Percentiles rank a stretch among this genome's conserved stretches.
Evolutionary conservation across 352 stramenopile genomes (phyloP).

Genomic region (Globisporangium rhizosaccharum): DNA sequence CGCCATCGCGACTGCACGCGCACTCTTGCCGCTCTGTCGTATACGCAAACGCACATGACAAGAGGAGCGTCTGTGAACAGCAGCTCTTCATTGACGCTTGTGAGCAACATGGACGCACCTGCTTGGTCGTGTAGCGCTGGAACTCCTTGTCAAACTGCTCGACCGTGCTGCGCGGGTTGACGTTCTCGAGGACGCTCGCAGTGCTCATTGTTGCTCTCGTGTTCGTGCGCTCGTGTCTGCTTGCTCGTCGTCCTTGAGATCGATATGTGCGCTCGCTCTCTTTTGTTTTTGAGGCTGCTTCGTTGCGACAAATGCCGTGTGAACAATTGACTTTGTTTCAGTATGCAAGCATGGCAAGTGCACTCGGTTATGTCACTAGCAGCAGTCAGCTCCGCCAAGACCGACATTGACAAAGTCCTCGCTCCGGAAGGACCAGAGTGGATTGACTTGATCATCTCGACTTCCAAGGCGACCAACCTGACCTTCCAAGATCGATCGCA

Average conservation of each 20-base stretch:
- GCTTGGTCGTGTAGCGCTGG: constrained; percentile 81
- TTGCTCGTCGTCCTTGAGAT: neutral
- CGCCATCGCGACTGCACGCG: constrained; percentile 68
- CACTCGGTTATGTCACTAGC: too few relatives aligned
- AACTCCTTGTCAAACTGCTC: constrained; percentile 87
- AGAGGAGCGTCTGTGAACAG: neutral
- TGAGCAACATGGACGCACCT: constrained; percentile 26
- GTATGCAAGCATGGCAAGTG: too few relatives aligned
- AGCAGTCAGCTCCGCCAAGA: too few relatives aligned
- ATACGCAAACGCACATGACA: neutral
- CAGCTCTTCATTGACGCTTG: neutral
- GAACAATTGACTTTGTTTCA: too few relatives aligned
- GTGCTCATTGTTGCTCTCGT: constrained; percentile 3
- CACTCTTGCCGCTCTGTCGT: constrained; percentile 50
- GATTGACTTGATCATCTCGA: too few relatives aligned
- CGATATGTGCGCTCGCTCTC: too few relatives aligned
- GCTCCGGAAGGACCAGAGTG: too few relatives aligned
- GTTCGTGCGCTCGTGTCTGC: neutral
- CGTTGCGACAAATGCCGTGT: too few relatives aligned
- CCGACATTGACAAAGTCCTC: too few relatives aligned
- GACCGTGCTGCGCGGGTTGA: constrained; percentile 24
- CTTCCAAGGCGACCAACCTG: too few relatives aligned
- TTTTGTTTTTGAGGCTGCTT: too few relatives aligned
- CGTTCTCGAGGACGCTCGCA: constrained; percentile 8
- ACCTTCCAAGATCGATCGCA: too few relatives aligned